Conservation (phyloP, 495 filamentous ascomycete genomes). For the Usnea hakonensis region DNA sequence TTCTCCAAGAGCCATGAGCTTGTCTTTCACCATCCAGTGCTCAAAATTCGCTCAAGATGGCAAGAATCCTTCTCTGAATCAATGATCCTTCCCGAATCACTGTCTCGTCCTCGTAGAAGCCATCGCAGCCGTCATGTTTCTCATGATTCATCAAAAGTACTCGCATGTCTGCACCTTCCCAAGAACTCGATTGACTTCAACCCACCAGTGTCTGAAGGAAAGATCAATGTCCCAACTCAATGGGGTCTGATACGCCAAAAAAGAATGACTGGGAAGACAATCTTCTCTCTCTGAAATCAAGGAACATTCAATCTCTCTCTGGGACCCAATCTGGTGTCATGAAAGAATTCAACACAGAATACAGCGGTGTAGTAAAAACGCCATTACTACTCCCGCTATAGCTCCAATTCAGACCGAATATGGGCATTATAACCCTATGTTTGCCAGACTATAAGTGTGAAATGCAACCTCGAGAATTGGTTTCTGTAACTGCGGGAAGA, state of each 20-base stretch:
- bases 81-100: too few species aligned
- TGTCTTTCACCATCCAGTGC: too few species aligned
- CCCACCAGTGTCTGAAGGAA: too few species aligned
- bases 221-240: too few species aligned
- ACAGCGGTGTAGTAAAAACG: not conserved
- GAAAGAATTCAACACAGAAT: not conserved
- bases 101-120: too few species aligned
- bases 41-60: too few species aligned
- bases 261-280: not conserved
- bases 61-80: too few species aligned
- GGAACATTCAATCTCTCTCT: not conserved
- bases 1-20: too few species aligned
- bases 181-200: too few species aligned
- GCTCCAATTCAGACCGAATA: not conserved
- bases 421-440: not conserved
- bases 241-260: not conserved
- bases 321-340: not conserved
- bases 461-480: not conserved
- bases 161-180: too few species aligned
- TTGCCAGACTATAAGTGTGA: not conserved
- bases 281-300: not conserved
- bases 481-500: not conserved
- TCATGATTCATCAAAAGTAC: too few species aligned
- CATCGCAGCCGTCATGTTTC: too few species aligned
- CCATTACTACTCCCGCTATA: not conserved